Evolutionary conservation across 2,329 filamentous ascomycete genomes (phyloP).

Genomic region (Macrophomina tecta): DNA sequence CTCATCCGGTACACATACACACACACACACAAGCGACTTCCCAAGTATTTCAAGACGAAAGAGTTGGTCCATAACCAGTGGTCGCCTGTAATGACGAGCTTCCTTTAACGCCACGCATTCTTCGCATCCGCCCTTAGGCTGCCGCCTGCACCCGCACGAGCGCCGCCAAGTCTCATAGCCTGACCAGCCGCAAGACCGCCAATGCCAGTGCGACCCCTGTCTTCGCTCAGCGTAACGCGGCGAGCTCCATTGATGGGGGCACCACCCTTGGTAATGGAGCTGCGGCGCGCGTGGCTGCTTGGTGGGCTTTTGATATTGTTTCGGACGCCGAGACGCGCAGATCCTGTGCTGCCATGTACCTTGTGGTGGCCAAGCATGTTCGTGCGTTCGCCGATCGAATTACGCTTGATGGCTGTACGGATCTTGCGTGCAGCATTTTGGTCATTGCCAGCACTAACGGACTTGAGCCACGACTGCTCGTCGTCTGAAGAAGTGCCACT

Average conservation of each 20-base stretch:
- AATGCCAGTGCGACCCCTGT: slow-evolving; percentile 35
- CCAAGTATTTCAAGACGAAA: too few species aligned
- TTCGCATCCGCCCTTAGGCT: slow-evolving; percentile 29
- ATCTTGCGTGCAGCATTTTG: slow-evolving; percentile 61
- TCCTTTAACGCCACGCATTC: slow-evolving; percentile 29
- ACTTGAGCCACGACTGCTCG: slow-evolving; percentile 55
- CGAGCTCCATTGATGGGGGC: slow-evolving; percentile 46
- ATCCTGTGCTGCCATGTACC: slow-evolving; percentile 60
- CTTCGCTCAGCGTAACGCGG: slow-evolving; percentile 42
- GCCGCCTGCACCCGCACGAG: slow-evolving; percentile 26
- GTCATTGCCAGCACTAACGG: slow-evolving; percentile 33
- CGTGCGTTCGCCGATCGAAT: slow-evolving; percentile 57
- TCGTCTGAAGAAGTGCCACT: slow-evolving; percentile 51
- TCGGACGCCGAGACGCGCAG: slow-evolving; percentile 69
- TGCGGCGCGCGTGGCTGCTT: slow-evolving; percentile 65
- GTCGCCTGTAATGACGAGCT: not conserved
- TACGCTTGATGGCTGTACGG: slow-evolving; percentile 61
- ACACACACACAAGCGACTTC: too few species aligned
- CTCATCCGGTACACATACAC: too few species aligned
- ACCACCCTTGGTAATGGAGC: slow-evolving; percentile 66
- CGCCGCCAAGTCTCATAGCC: slow-evolving; percentile 33
- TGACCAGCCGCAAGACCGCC: slow-evolving; percentile 40
- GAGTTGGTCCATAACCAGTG: too few species aligned
- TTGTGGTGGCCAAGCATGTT: slow-evolving; percentile 56
- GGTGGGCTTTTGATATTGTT: slow-evolving; percentile 68